A percentile compares a stretch with the other conserved stretches of the same genome.
Conservation (phyloP, 805 yeast genomes). For the Komagataella phaffii region DNA sequence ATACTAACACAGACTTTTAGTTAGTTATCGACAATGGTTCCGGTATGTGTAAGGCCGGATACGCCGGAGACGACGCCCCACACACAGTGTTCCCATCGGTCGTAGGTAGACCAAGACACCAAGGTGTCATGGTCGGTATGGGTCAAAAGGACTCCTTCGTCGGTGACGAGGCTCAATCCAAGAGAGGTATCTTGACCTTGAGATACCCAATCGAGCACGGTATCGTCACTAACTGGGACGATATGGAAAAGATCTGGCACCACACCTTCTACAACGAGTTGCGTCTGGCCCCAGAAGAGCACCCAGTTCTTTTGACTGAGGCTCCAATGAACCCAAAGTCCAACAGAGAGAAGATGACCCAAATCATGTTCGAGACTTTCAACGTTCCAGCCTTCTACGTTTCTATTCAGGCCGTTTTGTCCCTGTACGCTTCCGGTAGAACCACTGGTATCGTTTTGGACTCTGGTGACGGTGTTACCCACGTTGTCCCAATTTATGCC, state of each 20-base stretch:
- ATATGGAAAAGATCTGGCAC: conserved; percentile 99
- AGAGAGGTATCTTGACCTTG: conserved; percentile 98
- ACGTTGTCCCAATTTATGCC: conserved; percentile 99
- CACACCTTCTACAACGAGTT: conserved; percentile 99
- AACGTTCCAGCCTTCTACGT: conserved; percentile 99
- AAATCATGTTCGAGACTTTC: conserved; percentile 97
- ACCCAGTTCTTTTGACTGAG: conserved; percentile 97
- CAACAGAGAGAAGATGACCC: conserved; percentile 99
- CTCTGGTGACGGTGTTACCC: conserved; percentile 99
- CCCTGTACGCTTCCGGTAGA: conserved; percentile 98
- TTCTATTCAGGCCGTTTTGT: conserved; percentile 95
- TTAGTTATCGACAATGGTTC: conserved; percentile 98
- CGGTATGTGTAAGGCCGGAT: conserved; percentile 99
- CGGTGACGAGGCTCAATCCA: conserved; percentile 99
- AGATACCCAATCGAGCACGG: conserved; percentile 99
- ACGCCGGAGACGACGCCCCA: conserved; percentile 99
- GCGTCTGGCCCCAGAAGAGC: conserved; percentile 99
- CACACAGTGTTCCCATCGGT: conserved; percentile 99
- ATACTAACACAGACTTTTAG: conserved; percentile 3
- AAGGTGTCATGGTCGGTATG: conserved; percentile 99
- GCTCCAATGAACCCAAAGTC: conserved; percentile 99
- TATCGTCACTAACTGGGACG: conserved; percentile 99
- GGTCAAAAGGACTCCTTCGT: conserved; percentile 99
- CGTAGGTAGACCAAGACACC: conserved; percentile 99
- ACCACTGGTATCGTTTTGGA: conserved; percentile 99